phyloP scores from a whole-genome alignment of 1,139 yeast genomes.

The Keqinozyma sinolaborantium region DNA sequence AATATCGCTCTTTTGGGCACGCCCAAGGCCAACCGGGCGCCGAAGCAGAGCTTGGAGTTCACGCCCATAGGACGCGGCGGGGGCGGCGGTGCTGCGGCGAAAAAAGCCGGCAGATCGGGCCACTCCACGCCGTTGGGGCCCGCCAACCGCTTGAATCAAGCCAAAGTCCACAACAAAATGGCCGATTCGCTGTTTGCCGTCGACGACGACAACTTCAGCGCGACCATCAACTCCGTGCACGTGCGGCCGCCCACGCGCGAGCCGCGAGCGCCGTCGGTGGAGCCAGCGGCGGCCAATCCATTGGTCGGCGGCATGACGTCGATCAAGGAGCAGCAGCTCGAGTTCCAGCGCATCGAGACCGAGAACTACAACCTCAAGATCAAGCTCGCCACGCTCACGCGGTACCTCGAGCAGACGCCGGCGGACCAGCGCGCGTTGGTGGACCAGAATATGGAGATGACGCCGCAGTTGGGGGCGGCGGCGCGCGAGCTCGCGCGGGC shows the following conservation, averaged over 20 bases:
- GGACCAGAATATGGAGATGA: constrained; percentile 37
- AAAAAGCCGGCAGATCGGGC: not conserved
- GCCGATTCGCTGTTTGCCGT: constrained; percentile 31
- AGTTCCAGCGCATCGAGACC: constrained; percentile 45
- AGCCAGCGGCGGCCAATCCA: not conserved
- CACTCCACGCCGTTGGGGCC: constrained; percentile 5
- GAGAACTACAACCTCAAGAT: constrained; percentile 65
- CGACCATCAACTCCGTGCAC: constrained; percentile 8
- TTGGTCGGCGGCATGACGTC: constrained; percentile 16
- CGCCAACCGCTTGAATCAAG: constrained; percentile 7
- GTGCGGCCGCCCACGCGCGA: constrained; percentile 8
- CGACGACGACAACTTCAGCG: constrained; percentile 20
- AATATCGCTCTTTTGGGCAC: constrained; percentile 21
- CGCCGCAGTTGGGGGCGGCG: constrained; percentile 28
- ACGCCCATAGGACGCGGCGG: constrained; percentile 37
- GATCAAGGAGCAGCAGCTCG: constrained; percentile 53
- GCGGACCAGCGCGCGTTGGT: constrained; percentile 36
- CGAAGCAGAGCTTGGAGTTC: constrained; percentile 24
- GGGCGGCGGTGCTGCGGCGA: constrained; percentile 1
- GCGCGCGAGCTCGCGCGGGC: constrained; percentile 7
- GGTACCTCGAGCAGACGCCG: constrained; percentile 45
- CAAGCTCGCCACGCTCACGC: constrained; percentile 51
- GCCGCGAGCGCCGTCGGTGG: not conserved
- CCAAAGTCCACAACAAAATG: constrained; percentile 7
- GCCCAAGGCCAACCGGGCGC: constrained; percentile 14